These are phyloP conservation scores for Claviceps maximensis DNA, from an alignment of 2,329 filamentous ascomycete species.

Conservation along the genomic window DNA sequence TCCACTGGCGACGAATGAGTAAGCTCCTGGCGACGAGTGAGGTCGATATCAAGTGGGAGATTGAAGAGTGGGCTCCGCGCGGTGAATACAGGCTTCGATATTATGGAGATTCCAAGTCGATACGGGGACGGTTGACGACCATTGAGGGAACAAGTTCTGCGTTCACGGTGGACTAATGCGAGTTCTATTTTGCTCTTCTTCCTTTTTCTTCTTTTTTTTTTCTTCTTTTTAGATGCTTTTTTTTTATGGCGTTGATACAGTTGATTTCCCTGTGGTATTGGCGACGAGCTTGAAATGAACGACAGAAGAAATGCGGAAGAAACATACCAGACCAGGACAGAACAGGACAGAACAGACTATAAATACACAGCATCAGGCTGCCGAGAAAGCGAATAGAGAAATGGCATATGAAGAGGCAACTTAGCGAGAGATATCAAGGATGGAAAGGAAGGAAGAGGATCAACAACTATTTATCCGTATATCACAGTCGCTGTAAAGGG, in stretches of 20 bases:
- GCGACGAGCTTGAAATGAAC: neutral
- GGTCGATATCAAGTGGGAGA: conserved; percentile 67
- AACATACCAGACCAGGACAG: no score
- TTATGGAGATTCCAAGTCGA: conserved; percentile 64
- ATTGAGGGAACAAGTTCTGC: conserved; percentile 55
- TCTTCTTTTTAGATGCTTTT: no score
- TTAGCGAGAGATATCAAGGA: no score
- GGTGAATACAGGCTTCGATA: conserved; percentile 69
- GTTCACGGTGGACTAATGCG: conserved; percentile 23
- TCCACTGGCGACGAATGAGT: conserved; percentile 63
- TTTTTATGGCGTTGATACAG: no score
- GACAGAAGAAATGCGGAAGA: neutral
- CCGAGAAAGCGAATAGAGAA: no score
- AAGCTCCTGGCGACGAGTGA: conserved; percentile 59
- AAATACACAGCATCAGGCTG: no score
- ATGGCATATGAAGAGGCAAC: no score
- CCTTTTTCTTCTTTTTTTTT: neutral
- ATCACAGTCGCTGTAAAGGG: no score
- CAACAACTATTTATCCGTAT: no score
- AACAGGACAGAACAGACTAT: no score
- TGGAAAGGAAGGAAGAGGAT: no score
- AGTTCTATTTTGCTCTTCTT: neutral
- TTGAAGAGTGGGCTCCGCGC: conserved; percentile 41
- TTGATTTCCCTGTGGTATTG: no score
- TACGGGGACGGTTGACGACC: conserved; percentile 42